phyloP scores from a whole-genome alignment of 106 monocot genomes.

The Amphibolis antarctica region DNA sequence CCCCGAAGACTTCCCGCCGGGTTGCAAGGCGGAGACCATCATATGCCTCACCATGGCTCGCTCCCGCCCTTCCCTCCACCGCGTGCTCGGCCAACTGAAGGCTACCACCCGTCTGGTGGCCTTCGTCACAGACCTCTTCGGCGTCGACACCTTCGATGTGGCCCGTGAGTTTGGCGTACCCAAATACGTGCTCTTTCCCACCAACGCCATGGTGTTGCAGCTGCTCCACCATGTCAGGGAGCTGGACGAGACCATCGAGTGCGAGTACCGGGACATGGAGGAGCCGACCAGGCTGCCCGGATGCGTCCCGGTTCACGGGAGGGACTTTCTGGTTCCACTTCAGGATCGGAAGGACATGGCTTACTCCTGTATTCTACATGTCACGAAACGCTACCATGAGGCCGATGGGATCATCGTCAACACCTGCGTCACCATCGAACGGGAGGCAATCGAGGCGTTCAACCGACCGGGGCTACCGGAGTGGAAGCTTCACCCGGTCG shows the following conservation, averaged over 20 bases:
- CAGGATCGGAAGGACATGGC: not conserved
- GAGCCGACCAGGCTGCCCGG: constrained; percentile 10
- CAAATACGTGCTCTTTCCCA: constrained; percentile 9
- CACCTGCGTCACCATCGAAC: constrained; percentile 24
- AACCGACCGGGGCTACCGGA: not conserved
- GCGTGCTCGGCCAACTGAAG: constrained; percentile 6
- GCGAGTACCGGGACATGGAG: constrained; percentile 7
- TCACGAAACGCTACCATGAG: constrained; percentile 4
- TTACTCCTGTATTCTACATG: not conserved
- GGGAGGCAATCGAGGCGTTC: constrained; percentile 3
- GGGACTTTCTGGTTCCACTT: constrained; percentile 8
- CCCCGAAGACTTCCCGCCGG: constrained; percentile 1
- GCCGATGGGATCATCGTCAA: constrained; percentile 36
- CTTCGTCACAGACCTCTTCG: constrained; percentile 32
- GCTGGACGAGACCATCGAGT: not conserved
- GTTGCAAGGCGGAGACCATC: constrained; percentile 14
- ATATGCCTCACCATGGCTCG: constrained; percentile 10
- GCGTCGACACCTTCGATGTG: constrained; percentile 9
- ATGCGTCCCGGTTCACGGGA: constrained; percentile 8
- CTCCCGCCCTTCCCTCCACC: constrained; percentile 23
- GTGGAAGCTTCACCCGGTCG: constrained; percentile 17
- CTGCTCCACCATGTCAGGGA: not conserved
- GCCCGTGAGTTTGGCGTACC: constrained; percentile 10
- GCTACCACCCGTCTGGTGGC: constrained; percentile 21
- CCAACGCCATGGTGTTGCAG: not conserved